Conservation (phyloP, 179 eudicot genomes). For the Corrigiola litoralis region DNA sequence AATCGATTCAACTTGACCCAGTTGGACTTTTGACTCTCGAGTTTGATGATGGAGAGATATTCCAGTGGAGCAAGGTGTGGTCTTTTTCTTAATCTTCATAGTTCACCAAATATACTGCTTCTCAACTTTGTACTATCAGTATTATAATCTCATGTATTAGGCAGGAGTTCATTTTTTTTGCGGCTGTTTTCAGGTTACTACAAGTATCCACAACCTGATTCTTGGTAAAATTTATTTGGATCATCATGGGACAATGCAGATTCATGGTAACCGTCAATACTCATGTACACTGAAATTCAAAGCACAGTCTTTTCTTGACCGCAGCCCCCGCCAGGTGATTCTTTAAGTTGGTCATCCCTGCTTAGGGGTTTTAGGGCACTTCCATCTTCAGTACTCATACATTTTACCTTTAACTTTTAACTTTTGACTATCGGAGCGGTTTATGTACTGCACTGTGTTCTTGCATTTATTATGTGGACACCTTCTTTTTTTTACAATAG, state of each 20-base stretch:
- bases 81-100: background rate
- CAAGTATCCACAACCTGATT: slow-evolving; percentile 79
- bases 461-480: background rate
- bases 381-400: no score
- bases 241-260: slow-evolving; percentile 91
- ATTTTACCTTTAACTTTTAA: no score
- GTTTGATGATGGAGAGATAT: slow-evolving; percentile 79
- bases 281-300: slow-evolving; percentile 92
- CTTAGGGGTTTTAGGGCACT: background rate
- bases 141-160: background rate
- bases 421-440: background rate
- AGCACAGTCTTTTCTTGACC: slow-evolving; percentile 79
- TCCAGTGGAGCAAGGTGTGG: slow-evolving; percentile 85
- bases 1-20: slow-evolving; percentile 85
- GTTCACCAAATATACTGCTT: background rate
- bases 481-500: no score
- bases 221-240: slow-evolving; percentile 81
- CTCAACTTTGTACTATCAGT: background rate
- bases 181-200: slow-evolving; percentile 62
- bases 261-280: slow-evolving; percentile 67
- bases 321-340: slow-evolving; percentile 83
- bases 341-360: background rate
- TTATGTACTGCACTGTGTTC: background rate
- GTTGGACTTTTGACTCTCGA: slow-evolving; percentile 66
- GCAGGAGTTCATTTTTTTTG: background rate